Evolutionary conservation across 2,329 filamentous ascomycete species (phyloP), one percentile per base, ranked within the genome.

Genomic region (Aureobasidium sp.): DNA sequence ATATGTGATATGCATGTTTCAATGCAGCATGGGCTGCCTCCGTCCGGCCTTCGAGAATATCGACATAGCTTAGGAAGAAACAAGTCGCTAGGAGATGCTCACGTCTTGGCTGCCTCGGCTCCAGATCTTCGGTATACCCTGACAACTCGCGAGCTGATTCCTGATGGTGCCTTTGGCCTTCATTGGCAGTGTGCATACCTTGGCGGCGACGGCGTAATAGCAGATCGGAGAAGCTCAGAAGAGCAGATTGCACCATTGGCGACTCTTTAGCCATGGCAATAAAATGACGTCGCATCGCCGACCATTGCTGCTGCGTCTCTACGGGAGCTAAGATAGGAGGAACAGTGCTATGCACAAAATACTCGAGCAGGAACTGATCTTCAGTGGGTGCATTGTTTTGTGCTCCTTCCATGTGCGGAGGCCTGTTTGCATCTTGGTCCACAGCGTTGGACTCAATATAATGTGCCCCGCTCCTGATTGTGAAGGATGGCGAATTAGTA

Each of bases 31-130:
- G 79, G 0, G 80, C 79, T n/a, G 75, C 72, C 25, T 74, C 71
- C 5, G 77, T 74, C n/a, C 72, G 69, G 10, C 71, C 67, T 66
- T 69, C 65, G 11, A 65, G 21, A 10, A 74, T 69, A 64, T 83
- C 80, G 27, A 81, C 78, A 63, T 83, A 83, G 52, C 79, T 80
- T 3, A 83, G 73, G 62, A 83, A 78, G 69, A 83, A 83, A 9
- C 82, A 67, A 0, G 80, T 75, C 1, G 79, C 79, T 6, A 84
- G 73, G 3, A 81, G 70, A n/a, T 42, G 79, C 70, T 63, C 80
- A 9, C 50, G 50, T 21, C 29, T 30, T 54, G 27, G 21, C 7
- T n/a, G 21, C 2, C 5, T 8, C 13, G 32, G 13, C 10, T 32
- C 32, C 5, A 4, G 3, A 7, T 8, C 2, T 11, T 5, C 25